Base-by-base conservation (phyloP, 768 basidiomycete species). In the Naganishia kalamii region DNA sequence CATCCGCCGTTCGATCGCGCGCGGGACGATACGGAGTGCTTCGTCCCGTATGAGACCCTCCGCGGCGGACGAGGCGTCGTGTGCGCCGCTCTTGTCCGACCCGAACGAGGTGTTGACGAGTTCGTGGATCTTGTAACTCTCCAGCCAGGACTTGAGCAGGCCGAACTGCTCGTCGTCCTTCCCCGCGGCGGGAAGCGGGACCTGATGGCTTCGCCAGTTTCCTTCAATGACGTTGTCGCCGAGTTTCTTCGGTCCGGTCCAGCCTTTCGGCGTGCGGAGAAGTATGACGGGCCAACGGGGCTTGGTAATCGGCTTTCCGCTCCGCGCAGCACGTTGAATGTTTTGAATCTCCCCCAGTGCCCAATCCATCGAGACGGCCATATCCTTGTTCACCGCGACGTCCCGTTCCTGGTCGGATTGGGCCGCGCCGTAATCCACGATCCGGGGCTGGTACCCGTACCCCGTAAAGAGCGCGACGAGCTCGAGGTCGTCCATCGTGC, bases 211-310 rank as follows among this genome's bases (percentile, higher is more conserved):
- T 65, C 83, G 85, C 83, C 88, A 93, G 23, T 87, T 88, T 48
- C 88, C 88, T 72, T 89, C 88, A 59, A 92, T 83, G 63, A 83
- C 84, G 66, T 88, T 84, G n/a, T 85, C 88, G 59, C 84, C 81
- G 30, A 88, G 74, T 23, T 78, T 68, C 69, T 85, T 85, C 1
- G 89, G 89, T 4, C 88, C 87, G 6, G 85, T 81, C 81, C 84
- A 85, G 27, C 90, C 85, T 79, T 94, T 94, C 11, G 90, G 90
- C 1, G 89, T 89, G 47, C 91, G 85, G 48, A 93, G 82, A 71
- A 92, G 84, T 68, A 96, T 80, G 74, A 92, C 83, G 3, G 92
- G 92, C 89, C 89, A 93, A 46, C 89, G 83, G n/a, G 92, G 92
- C 80, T 92, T 92, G 59, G 85, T 81, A 68, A 90, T 85, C 17